Base-by-base conservation (phyloP, 306 rosid species). In the Dryas octopetala region DNA sequence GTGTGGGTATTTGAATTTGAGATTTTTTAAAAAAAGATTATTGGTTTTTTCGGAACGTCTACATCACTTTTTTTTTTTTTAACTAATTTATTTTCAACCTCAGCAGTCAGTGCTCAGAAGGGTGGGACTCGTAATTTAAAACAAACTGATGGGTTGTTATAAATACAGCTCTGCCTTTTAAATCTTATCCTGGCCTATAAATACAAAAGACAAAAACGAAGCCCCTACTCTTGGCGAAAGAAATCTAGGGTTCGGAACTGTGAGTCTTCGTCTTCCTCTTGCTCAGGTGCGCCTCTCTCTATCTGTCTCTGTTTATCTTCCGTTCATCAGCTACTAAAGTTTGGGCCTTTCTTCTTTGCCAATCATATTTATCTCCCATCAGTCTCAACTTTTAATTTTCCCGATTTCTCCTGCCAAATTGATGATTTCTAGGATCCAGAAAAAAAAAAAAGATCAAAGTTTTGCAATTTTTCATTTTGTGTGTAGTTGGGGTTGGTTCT, bases 241-340 rank as follows among this genome's bases (percentile, higher is more conserved):
- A 74, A 80, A 71, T 62, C 57, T 84, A 81, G 88, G 88, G 88
- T 84, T 84, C 50, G 71, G 41, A 61, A 41, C 49, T 74, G 2
- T 2, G 57, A 61, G 3, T 26, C 49, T 50, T 67, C 7, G 17
- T 7, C 62, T 49, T 70, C 69, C 28, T 46, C 55, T 51, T 65
- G 58, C n/a, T 60, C 83, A 66, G 88, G 83, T 81, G 53, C 76
- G 83, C 75, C 66, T 51, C 71, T 57, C 74, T 47, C 69, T 53
- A 11, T 5, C 75, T 69, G 46, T 80, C 62, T 66, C 17, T 63
- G 19, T 10, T 13, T 58, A 0, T 1, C 6, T 66, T 38, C 13
- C 5, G 43, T 47, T 14, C 15, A 76, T 28, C 26, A 2, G 12
- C 26, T 75, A 4, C 38, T 43, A 8, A 32, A 55, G 12, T 3